Percentiles rank a stretch among this genome's conserved stretches.
Conservation (phyloP, 2,329 filamentous ascomycete genomes). For the Penicillium freii region DNA sequence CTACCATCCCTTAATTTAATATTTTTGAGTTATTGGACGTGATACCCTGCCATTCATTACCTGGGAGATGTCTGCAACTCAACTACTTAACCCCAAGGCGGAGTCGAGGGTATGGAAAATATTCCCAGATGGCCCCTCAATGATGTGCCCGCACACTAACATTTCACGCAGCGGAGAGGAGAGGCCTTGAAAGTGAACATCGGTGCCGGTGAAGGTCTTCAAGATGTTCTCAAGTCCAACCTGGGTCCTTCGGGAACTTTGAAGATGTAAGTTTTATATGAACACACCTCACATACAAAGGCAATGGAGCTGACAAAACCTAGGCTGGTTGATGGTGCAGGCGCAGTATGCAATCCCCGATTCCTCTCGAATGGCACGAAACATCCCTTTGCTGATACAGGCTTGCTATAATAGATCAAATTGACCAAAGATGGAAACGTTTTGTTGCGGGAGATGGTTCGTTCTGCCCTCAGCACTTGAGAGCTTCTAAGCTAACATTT, state of each 20-base stretch:
- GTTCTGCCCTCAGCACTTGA: constrained; percentile 17
- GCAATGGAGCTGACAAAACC: constrained; percentile 31
- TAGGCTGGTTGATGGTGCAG: constrained; percentile 62
- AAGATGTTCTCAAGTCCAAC: constrained; percentile 95
- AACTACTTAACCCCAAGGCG: constrained; percentile 97
- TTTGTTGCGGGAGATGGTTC: constrained; percentile 63
- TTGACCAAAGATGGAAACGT: constrained; percentile 98
- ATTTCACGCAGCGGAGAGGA: constrained; percentile 71
- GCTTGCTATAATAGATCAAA: constrained; percentile 69
- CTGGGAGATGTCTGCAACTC: constrained; percentile 82
- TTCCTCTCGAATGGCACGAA: constrained; percentile 8
- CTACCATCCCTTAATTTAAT: constrained; percentile 22
- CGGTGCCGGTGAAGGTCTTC: constrained; percentile 85
- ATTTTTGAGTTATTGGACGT: constrained; percentile 24
- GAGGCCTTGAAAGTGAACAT: constrained; percentile 98
- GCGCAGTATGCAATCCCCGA: constrained; percentile 48
- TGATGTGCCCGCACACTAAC: constrained; percentile 44
- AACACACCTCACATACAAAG: not conserved
- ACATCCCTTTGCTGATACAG: constrained; percentile 17
- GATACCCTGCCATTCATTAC: constrained; percentile 25
- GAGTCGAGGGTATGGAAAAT: constrained; percentile 77
- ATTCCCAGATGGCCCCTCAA: constrained; percentile 23
- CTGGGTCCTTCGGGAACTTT: constrained; percentile 89
- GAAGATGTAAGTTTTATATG: constrained; percentile 69
- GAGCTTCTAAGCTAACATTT: constrained; percentile 31